A percentile compares a stretch with the other conserved stretches of the same genome.
Conservation (phyloP, 176 grass and related monocot genomes). For the Oryza glaberrima region DNA sequence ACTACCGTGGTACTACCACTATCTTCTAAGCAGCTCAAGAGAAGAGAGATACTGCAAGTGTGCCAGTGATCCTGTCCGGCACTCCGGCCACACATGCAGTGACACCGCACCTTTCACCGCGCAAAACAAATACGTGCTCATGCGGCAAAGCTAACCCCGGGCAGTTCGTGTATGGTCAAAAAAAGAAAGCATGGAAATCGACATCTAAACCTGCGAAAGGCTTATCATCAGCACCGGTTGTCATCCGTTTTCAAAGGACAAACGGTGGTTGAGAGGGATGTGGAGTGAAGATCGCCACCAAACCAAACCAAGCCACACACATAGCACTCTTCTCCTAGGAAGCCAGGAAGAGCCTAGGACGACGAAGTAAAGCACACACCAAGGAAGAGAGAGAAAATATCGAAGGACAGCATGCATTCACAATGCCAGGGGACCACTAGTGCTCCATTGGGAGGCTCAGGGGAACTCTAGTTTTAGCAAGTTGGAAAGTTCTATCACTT, state of each 20-base stretch:
- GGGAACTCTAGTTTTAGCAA: constrained; percentile 14
- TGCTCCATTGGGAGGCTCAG: neutral
- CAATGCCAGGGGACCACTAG: neutral
- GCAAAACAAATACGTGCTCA: neutral
- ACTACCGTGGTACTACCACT: neutral
- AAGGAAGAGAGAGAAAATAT: neutral
- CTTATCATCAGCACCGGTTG: constrained; percentile 19
- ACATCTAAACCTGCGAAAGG: constrained; percentile 29
- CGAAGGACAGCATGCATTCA: neutral
- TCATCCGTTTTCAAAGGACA: constrained; percentile 11
- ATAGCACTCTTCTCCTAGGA: neutral
- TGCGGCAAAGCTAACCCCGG: neutral
- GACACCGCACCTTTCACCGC: neutral
- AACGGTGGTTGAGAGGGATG: constrained; percentile 40
- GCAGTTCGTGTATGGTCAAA: neutral
- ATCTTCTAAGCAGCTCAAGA: neutral
- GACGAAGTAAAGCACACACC: neutral
- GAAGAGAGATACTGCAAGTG: neutral
- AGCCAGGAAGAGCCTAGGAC: neutral
- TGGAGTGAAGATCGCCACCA: neutral
- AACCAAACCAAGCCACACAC: neutral
- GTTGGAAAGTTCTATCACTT: constrained; percentile 23
- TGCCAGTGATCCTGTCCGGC: neutral
- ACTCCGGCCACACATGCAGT: neutral
- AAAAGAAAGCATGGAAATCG: constrained; percentile 13